Percentiles rank a stretch among this genome's conserved stretches.
These are phyloP conservation scores for Botrytis galanthina DNA, from an alignment of 2,329 filamentous ascomycete species.

Conservation along the genomic window DNA sequence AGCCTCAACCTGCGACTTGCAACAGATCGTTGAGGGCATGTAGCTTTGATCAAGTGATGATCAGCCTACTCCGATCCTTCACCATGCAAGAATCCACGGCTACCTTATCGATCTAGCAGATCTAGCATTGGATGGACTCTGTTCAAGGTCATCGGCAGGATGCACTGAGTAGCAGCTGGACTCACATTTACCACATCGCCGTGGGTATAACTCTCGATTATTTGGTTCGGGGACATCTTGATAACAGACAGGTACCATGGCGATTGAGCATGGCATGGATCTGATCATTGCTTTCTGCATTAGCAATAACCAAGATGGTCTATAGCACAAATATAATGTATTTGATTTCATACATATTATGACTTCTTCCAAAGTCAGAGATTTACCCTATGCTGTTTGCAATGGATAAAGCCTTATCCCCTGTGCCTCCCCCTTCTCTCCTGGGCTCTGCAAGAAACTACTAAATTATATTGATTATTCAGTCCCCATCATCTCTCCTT, in stretches of 20 bases:
- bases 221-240: no score
- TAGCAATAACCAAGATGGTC: background rate
- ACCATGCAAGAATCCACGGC: background rate
- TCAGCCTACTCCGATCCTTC: background rate
- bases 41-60: slow-evolving; percentile 11
- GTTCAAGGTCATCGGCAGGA: background rate
- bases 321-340: background rate
- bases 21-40: slow-evolving; percentile 5
- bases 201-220: background rate
- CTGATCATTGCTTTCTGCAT: background rate
- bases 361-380: background rate
- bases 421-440: background rate
- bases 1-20: slow-evolving; percentile 9
- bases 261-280: background rate
- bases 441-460: background rate
- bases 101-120: no score
- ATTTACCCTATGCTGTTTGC: background rate
- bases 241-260: background rate
- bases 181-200: background rate
- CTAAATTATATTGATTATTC: background rate
- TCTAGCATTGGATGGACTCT: background rate
- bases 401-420: background rate
- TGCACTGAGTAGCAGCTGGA: background rate
- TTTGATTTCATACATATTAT: background rate
- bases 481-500: background rate